Evolutionary conservation across 164 flowering plant genomes (phyloP).

Genomic region (Santalum album): DNA sequence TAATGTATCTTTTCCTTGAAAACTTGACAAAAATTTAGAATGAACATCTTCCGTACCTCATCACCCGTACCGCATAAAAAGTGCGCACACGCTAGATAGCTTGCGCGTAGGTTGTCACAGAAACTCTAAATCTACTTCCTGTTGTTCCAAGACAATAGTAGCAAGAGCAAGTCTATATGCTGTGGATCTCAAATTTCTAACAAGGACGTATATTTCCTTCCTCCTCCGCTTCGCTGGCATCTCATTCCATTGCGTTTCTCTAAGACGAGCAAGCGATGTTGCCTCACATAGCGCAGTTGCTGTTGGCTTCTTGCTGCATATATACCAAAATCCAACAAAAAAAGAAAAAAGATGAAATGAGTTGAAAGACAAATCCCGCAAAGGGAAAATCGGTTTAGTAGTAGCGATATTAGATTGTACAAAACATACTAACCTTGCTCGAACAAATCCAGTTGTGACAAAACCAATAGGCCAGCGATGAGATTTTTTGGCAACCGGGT

Average conservation of each 20-base stretch:
- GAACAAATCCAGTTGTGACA: slow-evolving; percentile 80
- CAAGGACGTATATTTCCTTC: slow-evolving; percentile 60
- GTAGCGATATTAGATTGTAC: not conserved
- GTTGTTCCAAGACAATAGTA: slow-evolving; percentile 57
- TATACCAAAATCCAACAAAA: not conserved
- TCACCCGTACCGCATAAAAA: no score
- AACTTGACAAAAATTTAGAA: no score
- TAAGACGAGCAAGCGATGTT: slow-evolving; percentile 40
- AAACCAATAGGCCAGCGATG: slow-evolving; percentile 79
- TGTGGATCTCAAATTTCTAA: slow-evolving; percentile 68
- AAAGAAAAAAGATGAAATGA: not conserved
- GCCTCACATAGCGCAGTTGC: slow-evolving; percentile 73
- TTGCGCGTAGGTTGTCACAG: no score
- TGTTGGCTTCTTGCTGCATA: slow-evolving; percentile 54
- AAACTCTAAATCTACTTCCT: slow-evolving; percentile 43
- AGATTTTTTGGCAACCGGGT: slow-evolving; percentile 30
- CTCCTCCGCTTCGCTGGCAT: slow-evolving; percentile 30
- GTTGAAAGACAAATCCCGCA: no score
- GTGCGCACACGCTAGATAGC: no score
- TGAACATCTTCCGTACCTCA: no score
- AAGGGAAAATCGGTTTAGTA: no score
- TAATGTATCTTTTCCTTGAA: no score
- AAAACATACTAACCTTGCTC: slow-evolving; percentile 56
- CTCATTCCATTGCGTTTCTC: slow-evolving; percentile 68
- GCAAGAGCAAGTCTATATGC: slow-evolving; percentile 78